Evolutionary conservation across 805 yeast species (phyloP).

Genomic region (Zygoascus biomembranicola): DNA sequence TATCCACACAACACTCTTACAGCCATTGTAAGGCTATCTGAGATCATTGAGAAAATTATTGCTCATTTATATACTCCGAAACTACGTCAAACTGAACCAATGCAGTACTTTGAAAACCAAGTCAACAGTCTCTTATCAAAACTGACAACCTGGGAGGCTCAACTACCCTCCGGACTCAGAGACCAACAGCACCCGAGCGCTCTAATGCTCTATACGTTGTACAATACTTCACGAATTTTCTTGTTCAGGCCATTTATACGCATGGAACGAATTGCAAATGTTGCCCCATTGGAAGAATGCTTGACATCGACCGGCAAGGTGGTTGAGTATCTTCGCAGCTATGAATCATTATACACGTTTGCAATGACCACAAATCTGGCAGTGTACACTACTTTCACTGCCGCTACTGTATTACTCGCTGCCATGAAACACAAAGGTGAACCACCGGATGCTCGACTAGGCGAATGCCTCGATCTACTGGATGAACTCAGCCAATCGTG

Average conservation of each 20-base stretch:
- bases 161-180: background rate
- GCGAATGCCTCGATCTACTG: conserved; percentile 9
- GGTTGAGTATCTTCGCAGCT: conserved; percentile 9
- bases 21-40: conserved; percentile 13
- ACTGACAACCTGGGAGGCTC: background rate
- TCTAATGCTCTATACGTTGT: conserved; percentile 11
- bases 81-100: background rate
- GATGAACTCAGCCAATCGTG: conserved; percentile 13
- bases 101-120: background rate
- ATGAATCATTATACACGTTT: conserved; percentile 10
- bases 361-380: conserved; percentile 12
- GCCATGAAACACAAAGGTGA: conserved; percentile 3
- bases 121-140: background rate
- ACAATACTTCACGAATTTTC: conserved; percentile 12
- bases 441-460: background rate
- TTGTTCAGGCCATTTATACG: conserved; percentile 3
- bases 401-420: conserved; percentile 8
- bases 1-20: conserved; percentile 14
- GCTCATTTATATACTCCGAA: background rate
- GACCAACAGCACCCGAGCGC: conserved; percentile 9
- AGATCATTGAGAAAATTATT: conserved; percentile 11
- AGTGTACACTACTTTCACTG: conserved; percentile 16
- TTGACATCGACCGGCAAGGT: conserved; percentile 4
- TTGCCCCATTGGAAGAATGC: background rate
- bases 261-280: background rate